Base-by-base conservation (phyloP, 2,329 filamentous ascomycete genomes). In the Ilyonectria robusta region DNA sequence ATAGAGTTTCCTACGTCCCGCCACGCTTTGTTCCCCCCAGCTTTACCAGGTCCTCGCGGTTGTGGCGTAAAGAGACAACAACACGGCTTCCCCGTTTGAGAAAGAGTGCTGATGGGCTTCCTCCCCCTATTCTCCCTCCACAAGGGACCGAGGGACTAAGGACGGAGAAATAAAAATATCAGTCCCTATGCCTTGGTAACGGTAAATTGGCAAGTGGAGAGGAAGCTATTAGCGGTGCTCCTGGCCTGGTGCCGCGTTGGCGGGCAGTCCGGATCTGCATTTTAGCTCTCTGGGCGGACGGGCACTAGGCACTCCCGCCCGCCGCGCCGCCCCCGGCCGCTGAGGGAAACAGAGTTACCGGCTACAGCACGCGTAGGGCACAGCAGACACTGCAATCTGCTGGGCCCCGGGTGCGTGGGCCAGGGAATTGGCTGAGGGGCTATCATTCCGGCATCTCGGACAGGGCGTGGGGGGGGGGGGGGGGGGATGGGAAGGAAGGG, bases 181-280 rank as follows among this genome's bases (percentile, higher is more conserved):
- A 37, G 40, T 53, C 48, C 55, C 62, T 40, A 65, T 11, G 46
- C 55, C 62, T 65, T 59, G 62, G 62, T 59, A 33, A 55, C 40
- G 62, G 55, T 65, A 65, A 65, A 65, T 65, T 65, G 47, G 29
- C 46, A 51, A 63, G 60, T 63, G 60, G 62, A 58, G 54, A 62
- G 26, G 26, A 26, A 26, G 1, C 26, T 26, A 26, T 26, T 26
- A 26, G 26, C 26, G 26, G 26, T 26, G 26, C 26, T 26, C 5
- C 26, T 26, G 26, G 26, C 26, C 26, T 26, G 26, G 4, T 26
- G 26, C 26, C 26, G 33, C 10, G n/a, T 7, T 26, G 31, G 51
- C 59, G 59, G 59, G 59, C 56, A 48, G 59, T 51, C 59, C 42
- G 59, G 59, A 62, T 62, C 59, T 42, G 59, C 59, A 33, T 26